Evolutionary conservation across 2,329 filamentous ascomycete genomes (phyloP), one percentile per base, ranked within the genome.

Genomic region (Pseudocercospora macadamiae): DNA sequence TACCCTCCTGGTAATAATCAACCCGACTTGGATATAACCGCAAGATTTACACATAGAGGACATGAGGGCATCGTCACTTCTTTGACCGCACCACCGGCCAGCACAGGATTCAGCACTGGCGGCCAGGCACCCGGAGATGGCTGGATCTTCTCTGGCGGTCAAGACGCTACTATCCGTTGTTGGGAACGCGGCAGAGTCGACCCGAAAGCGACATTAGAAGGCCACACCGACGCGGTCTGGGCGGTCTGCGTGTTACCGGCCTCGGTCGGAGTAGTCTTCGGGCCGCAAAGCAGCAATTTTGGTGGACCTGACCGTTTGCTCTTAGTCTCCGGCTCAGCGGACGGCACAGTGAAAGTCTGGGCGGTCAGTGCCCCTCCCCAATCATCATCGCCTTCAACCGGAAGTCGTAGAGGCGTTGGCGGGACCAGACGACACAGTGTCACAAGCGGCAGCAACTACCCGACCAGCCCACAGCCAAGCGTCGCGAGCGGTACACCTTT

Each of bases 71-170:
- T 92, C 2, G 93, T 99, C 2, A 89, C 96, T 37, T 91, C 86
- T 42, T 79, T 99, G 23, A 88, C 93, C 0, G 89, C 93, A 3
- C 97, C 91, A 82, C 92, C 91, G 2, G 88, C 91, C 2, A 88
- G 91, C 1, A 90, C 90, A 23, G 95, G 90, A 70, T 96, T 97
- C 73, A 89, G 91, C 6, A 96, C 91, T 16, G 91, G 93, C 32
- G 92, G 93, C 5, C 86, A 93, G 63, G 91, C 90, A 6, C 86
- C 89, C 68, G 93, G 93, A 28, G 95, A 97, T 68, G 95, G 95
- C 25, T 99, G 95, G 95, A 93, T 99, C 65, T 99, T 99, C 75
- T 97, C 93, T 4, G 95, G 95, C 61, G 95, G 95, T 3, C 92
- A 97, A 73, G 95, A 99, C 75, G 87, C 90, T 16, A 96, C 91